These are phyloP conservation scores for Dryas integrifolia DNA, from an alignment of 331 rosid genomes.

Conservation along the genomic window DNA sequence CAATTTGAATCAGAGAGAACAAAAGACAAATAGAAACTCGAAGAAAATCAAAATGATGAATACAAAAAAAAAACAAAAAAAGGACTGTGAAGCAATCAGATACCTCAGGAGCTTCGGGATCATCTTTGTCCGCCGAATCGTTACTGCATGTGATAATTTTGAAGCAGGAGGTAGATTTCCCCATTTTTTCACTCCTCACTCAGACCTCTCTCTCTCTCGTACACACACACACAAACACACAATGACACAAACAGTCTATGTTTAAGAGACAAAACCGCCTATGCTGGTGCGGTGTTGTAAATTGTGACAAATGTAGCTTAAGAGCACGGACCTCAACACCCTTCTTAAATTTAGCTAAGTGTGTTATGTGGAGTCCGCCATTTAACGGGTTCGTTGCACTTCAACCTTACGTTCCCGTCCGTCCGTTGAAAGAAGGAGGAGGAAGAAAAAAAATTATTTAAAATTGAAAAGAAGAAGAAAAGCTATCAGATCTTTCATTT, in stretches of 20 bases:
- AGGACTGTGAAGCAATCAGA: conserved; percentile 1
- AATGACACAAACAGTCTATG: not conserved
- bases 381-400: conserved; percentile 36
- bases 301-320: conserved; percentile 29
- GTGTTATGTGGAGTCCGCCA: conserved; percentile 51
- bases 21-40: conserved; percentile 23
- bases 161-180: conserved; percentile 75
- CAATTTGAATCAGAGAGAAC: not conserved
- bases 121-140: conserved; percentile 52
- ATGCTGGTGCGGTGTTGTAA: conserved; percentile 43
- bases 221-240: not conserved
- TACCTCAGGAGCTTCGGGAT: conserved; percentile 45
- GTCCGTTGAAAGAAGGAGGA: conserved; percentile 13
- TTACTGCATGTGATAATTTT: conserved; percentile 73
- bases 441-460: conserved; percentile 6
- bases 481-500: conserved; percentile 29
- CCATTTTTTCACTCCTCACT: conserved; percentile 38
- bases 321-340: conserved; percentile 63
- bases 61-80: not conserved
- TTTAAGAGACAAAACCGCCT: conserved; percentile 30
- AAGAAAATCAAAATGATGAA: not conserved
- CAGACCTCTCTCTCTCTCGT: conserved; percentile 5
- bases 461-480: conserved; percentile 20
- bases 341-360: conserved; percentile 42
- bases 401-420: not conserved